A percentile compares a stretch with the other conserved stretches of the same genome.
Evolutionary conservation across 1,284 basidiomycete species (phyloP).

Genomic region (Mycena sp.): DNA sequence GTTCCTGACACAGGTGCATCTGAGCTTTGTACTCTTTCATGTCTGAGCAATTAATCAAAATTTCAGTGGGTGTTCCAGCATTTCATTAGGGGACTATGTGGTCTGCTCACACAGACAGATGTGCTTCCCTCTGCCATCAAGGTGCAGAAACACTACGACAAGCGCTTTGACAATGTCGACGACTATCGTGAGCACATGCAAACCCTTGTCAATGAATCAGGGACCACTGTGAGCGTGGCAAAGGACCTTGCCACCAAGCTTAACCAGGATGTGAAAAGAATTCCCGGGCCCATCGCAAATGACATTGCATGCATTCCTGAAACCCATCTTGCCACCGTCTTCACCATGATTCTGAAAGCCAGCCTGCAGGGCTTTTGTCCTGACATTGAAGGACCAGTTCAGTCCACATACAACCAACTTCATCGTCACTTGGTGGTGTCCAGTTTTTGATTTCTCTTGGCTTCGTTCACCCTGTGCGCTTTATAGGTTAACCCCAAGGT

Average conservation of each 20-base stretch:
- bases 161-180: no score
- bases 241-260: no score
- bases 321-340: not conserved
- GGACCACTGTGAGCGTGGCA: not conserved
- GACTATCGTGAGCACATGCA: no score
- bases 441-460: no score
- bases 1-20: not conserved
- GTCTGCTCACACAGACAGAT: not conserved
- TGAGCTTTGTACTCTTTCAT: not conserved
- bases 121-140: not conserved
- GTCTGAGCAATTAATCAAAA: not conserved
- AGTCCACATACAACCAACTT: no score
- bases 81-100: not conserved
- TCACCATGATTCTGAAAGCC: no score
- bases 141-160: no score
- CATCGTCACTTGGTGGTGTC: no score
- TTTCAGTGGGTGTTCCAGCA: not conserved
- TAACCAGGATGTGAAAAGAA: not conserved
- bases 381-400: no score
- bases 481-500: no score
- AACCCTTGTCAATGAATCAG: not conserved
- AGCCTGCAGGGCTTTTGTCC: no score
- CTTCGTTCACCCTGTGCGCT: no score
- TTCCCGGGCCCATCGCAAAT: not conserved
- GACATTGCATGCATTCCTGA: not conserved